These are phyloP conservation scores for Liriodendron chinense DNA, from an alignment of 164 flowering plant species.

Conservation along the genomic window DNA sequence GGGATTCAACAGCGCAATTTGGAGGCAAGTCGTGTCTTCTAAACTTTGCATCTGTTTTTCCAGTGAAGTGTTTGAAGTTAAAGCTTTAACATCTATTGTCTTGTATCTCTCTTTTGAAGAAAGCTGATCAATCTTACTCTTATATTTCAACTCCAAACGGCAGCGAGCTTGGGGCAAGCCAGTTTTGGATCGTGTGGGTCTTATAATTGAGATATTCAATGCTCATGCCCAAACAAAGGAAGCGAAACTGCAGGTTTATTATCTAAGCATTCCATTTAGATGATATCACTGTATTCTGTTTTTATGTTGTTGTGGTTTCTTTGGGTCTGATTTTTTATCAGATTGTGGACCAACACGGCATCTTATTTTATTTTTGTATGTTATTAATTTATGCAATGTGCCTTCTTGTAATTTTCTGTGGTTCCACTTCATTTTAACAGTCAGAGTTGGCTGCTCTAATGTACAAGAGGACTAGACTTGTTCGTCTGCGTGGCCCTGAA, in stretches of 20 bases:
- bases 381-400: not conserved
- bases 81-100: not conserved
- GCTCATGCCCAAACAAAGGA: constrained; percentile 96
- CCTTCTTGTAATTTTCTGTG: not conserved
- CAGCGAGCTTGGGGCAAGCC: constrained; percentile 83
- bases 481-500: constrained; percentile 70
- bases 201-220: constrained; percentile 92
- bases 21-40: constrained; percentile 52
- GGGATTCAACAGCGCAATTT: constrained; percentile 89
- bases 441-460: constrained; percentile 90
- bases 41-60: not conserved
- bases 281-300: not conserved
- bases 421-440: constrained; percentile 31
- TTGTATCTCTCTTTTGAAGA: constrained; percentile 1
- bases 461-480: constrained; percentile 85
- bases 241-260: constrained; percentile 79
- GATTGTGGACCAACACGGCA: not conserved
- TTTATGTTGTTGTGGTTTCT: no score
- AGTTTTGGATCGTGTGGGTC: constrained; percentile 90
- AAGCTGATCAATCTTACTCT: not conserved
- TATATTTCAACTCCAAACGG: constrained; percentile 6
- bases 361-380: not conserved
- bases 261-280: not conserved
- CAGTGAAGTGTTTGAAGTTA: not conserved
- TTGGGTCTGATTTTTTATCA: not conserved